Evolutionary conservation across 202 grass and related monocot species (phyloP).

Genomic region (Eragrostis tef): DNA sequence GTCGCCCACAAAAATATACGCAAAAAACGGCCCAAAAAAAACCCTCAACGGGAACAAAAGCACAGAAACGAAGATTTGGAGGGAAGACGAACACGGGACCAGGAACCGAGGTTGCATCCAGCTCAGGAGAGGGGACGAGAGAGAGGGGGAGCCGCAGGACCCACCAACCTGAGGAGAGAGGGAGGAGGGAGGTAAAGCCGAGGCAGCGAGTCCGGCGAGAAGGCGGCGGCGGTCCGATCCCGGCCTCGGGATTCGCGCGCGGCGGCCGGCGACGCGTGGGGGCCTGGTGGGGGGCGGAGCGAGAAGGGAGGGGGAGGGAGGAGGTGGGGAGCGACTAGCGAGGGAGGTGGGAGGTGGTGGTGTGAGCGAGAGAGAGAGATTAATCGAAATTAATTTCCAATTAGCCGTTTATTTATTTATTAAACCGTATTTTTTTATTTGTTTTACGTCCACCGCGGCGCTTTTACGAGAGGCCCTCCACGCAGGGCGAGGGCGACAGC

Average conservation of each 20-base stretch:
- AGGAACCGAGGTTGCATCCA: slow-evolving; percentile 25
- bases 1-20: neutral
- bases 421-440: neutral
- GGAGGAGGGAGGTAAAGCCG: neutral
- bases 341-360: neutral
- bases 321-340: slow-evolving; percentile 54
- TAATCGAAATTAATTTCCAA: neutral
- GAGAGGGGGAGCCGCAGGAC: neutral
- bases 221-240: slow-evolving; percentile 32
- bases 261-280: slow-evolving; percentile 47
- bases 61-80: neutral
- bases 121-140: neutral
- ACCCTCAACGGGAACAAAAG: neutral
- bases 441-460: neutral
- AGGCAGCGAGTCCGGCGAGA: slow-evolving; percentile 24
- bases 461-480: neutral
- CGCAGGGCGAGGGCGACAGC: neutral
- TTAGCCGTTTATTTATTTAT: neutral
- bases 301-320: slow-evolving; percentile 37
- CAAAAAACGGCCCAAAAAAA: neutral
- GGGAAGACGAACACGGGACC: neutral
- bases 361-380: neutral
- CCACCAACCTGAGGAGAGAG: slow-evolving; percentile 42
- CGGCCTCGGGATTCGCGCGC: slow-evolving; percentile 47
- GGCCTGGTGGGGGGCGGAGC: slow-evolving; percentile 46